A percentile compares a stretch with the other conserved stretches of the same genome.
Evolutionary conservation across 2,329 filamentous ascomycete genomes (phyloP).

Genomic region (Teratosphaeria zuluensis): DNA sequence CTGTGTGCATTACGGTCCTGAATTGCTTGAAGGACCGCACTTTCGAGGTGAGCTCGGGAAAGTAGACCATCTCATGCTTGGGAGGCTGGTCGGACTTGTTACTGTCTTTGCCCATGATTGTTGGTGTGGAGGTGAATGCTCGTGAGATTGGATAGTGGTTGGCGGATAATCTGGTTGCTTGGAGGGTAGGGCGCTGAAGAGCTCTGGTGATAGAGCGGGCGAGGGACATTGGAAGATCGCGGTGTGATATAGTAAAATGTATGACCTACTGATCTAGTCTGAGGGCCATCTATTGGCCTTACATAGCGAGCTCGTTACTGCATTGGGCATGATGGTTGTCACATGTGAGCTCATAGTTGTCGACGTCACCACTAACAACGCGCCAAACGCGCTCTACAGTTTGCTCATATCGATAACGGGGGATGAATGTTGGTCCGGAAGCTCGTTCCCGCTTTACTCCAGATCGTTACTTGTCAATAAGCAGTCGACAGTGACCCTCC

Average conservation of each 20-base stretch:
- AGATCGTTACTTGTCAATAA: no score
- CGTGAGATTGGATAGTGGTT: neutral
- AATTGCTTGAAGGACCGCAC: slow-evolving; percentile 50
- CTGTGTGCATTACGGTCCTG: slow-evolving; percentile 53
- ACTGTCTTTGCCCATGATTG: slow-evolving; percentile 23
- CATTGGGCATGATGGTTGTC: neutral
- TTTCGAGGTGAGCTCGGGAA: slow-evolving; percentile 45
- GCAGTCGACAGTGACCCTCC: no score
- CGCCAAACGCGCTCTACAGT: neutral
- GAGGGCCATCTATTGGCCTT: no score
- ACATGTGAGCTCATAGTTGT: neutral
- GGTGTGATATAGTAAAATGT: neutral
- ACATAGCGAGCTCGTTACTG: neutral
- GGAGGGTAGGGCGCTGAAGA: neutral
- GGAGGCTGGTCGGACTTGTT: slow-evolving; percentile 24
- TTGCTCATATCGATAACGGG: neutral
- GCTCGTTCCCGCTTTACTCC: no score
- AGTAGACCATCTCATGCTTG: slow-evolving; percentile 49
- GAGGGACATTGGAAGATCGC: neutral
- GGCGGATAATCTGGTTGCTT: neutral
- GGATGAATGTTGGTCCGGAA: no score
- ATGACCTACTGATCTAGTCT: neutral
- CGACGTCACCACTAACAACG: neutral
- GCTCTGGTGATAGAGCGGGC: neutral
- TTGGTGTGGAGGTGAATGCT: slow-evolving; percentile 14